Conservation (phyloP, 192 early-diverging fungal species). For the Coemansia aciculifera region DNA sequence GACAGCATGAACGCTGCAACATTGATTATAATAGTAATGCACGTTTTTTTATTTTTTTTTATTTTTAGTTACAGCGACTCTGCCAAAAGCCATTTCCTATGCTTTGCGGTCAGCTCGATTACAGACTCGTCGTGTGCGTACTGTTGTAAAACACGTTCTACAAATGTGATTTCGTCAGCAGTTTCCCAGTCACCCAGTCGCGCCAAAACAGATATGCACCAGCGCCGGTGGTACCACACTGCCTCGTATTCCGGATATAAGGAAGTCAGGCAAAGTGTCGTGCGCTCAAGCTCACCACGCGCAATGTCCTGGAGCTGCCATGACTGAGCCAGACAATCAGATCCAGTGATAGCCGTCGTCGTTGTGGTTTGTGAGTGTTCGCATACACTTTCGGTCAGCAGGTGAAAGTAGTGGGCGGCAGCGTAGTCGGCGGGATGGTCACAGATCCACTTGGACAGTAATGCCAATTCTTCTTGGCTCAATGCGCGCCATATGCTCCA, state of each 20-base stretch:
- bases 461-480: background rate
- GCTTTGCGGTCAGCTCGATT: slow-evolving; percentile 12
- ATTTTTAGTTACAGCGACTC: too few relatives aligned
- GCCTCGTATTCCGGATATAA: slow-evolving; percentile 41
- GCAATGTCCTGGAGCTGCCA: slow-evolving; percentile 11
- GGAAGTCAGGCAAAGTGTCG: slow-evolving; percentile 7
- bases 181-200: background rate
- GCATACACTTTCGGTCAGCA: slow-evolving; percentile 15
- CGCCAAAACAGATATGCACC: slow-evolving; percentile 21
- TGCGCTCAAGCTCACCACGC: slow-evolving; percentile 19
- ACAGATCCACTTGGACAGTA: slow-evolving; percentile 20
- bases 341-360: background rate
- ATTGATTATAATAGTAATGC: too few relatives aligned
- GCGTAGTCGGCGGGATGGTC: slow-evolving; percentile 48
- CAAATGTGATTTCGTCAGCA: slow-evolving; percentile 8
- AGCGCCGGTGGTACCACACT: slow-evolving; percentile 45
- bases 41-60: too few relatives aligned
- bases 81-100: slow-evolving; percentile 22
- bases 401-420: slow-evolving; percentile 43
- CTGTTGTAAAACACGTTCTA: background rate
- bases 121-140: background rate
- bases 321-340: background rate
- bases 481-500: slow-evolving; percentile 1
- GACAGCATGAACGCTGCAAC: background rate
- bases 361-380: background rate